These are phyloP conservation scores for Toxoplasma gondii DNA, from an alignment of 169 alveolate species.

Conservation along the genomic window DNA sequence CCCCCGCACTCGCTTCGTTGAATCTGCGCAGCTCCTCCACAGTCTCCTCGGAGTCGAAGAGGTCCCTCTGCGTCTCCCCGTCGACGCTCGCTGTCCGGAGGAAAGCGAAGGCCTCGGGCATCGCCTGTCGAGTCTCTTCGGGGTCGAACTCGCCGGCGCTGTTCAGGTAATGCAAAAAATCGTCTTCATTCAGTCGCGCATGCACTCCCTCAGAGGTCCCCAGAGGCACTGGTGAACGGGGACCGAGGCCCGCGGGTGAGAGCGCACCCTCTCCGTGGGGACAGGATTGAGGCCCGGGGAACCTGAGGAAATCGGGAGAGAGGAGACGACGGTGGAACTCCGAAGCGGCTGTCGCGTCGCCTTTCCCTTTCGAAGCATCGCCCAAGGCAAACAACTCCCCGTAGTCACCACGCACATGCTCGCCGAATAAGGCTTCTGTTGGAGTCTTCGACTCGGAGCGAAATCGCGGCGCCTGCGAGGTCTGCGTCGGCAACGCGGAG, in stretches of 20 bases:
- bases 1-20: slow-evolving; percentile 26
- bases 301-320: too few relatives aligned
- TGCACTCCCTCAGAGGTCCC: not conserved
- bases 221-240: too few relatives aligned
- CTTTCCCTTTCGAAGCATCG: too few relatives aligned
- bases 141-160: not conserved
- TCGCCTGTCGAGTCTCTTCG: not conserved
- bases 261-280: too few relatives aligned
- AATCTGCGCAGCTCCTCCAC: not conserved
- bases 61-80: not conserved
- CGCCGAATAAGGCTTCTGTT: not conserved
- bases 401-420: too few relatives aligned
- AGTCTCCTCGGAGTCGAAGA: not conserved
- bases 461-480: not conserved
- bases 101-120: slow-evolving; percentile 8
- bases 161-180: not conserved
- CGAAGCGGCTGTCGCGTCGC: too few relatives aligned
- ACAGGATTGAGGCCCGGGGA: too few relatives aligned
- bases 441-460: not conserved
- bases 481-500: not conserved
- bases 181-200: not conserved
- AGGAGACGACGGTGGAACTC: too few relatives aligned
- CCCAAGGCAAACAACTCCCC: too few relatives aligned
- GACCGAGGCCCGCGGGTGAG: not conserved
- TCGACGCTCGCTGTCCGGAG: not conserved